These are phyloP conservation scores for Chaetoscypha palmicola DNA, from an alignment of 2,329 filamentous ascomycete genomes.

Conservation along the genomic window DNA sequence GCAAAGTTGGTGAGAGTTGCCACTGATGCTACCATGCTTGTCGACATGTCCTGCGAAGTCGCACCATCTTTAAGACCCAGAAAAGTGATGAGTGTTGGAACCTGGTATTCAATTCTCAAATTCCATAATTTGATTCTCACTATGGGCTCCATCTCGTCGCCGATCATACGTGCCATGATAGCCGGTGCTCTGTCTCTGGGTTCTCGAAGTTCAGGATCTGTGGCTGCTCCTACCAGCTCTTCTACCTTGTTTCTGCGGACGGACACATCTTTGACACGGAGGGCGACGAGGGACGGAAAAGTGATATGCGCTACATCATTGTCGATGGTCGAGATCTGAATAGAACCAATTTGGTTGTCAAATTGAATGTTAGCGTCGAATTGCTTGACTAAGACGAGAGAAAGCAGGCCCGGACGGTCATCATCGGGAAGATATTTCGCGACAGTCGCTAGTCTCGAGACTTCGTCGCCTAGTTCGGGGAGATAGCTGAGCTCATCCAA, in stretches of 20 bases:
- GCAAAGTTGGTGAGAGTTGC: conserved; percentile 65
- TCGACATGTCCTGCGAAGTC: conserved; percentile 65
- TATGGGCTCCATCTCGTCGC: conserved; percentile 88
- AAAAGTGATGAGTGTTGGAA: conserved; percentile 74
- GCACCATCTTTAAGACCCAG: conserved; percentile 62
- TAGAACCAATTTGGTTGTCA: conserved; percentile 60
- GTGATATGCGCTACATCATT: conserved; percentile 75
- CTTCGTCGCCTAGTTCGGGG: conserved; percentile 65
- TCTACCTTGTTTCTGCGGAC: conserved; percentile 61
- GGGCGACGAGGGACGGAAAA: conserved; percentile 72
- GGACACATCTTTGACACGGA: conserved; percentile 60
- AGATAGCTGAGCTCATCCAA: conserved; percentile 61
- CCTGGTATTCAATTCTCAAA: conserved; percentile 78
- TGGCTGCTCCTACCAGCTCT: conserved; percentile 57
- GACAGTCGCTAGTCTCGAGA: conserved; percentile 76
- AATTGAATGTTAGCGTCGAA: conserved; percentile 56
- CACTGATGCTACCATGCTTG: conserved; percentile 71
- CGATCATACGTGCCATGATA: conserved; percentile 82
- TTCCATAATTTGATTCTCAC: conserved; percentile 85
- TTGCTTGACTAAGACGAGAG: conserved; percentile 59
- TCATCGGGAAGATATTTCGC: conserved; percentile 95
- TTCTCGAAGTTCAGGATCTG: conserved; percentile 25
- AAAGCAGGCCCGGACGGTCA: conserved; percentile 82
- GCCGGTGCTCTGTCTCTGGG: conserved; percentile 46
- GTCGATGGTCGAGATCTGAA: conserved; percentile 51